Base-by-base conservation (phyloP, 2,329 filamentous ascomycete species). In the Sporothrix brunneoviolacea region DNA sequence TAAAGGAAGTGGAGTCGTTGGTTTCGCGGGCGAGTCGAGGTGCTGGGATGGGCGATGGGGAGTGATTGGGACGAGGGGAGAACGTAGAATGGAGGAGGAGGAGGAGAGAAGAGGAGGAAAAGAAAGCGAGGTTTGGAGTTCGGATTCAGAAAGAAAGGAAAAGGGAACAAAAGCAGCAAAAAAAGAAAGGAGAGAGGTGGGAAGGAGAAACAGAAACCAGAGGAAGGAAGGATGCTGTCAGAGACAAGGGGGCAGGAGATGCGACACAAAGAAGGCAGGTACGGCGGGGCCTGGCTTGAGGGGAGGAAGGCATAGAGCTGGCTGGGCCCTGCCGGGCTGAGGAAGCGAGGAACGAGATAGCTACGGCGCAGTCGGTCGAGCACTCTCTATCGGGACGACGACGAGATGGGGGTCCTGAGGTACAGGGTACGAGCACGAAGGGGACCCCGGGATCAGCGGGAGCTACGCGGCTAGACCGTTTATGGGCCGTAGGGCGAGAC, bases 211-310 rank as follows among this genome's bases (percentile, higher is more conserved):
- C 16, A 24, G 21, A 24, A 16, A 42, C 15, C 30, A 36, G 21
- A 24, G 38, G 42, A 35, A 6, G 38, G 28, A 41, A 30, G 37
- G 45, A 32, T 33, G 45, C 19, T 22, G 18, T 48, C 24, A 24
- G 36, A 43, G 19, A 24, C 8, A 16, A 41, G 35, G 35, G 16
- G 38, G 15, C 15, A 36, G 33, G 27, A 45, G 42, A 37, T 51
- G 48, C 35, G 48, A 50, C 48, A 50, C 47, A 33, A 37, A 35
- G 32, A 44, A 43, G 43, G 39, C 40, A 50, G 39, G 39, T 43
- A 22, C 39, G 16, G 28, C 39, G 39, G 39, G 21, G 16, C 21
- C 22, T 24, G 18, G 37, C 18, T 37, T n/a, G n/a, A n/a, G n/a
- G n/a, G n/a, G n/a, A n/a, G n/a, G n/a, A n/a, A n/a, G n/a, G n/a